phyloP scores from a whole-genome alignment of 805 yeast genomes.

The Ogataea paraovalis region DNA sequence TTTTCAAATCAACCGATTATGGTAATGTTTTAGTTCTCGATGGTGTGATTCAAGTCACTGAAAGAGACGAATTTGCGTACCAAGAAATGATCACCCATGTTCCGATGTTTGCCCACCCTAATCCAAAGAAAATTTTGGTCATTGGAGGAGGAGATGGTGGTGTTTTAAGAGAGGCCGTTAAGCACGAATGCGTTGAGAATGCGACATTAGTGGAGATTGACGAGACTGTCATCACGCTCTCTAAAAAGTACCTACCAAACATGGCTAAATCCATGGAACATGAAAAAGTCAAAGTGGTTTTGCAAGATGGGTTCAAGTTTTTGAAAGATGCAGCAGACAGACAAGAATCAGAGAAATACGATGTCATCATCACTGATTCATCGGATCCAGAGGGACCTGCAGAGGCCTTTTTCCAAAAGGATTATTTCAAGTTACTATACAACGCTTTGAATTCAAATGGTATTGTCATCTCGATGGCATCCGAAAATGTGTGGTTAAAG shows the following conservation, averaged over 20 bases:
- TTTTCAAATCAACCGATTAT: conserved; percentile 87
- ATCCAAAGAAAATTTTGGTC: conserved; percentile 89
- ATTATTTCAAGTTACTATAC: conserved; percentile 65
- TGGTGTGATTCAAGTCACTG: conserved; percentile 93
- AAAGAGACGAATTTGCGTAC: conserved; percentile 94
- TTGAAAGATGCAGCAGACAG: conserved; percentile 48
- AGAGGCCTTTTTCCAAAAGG: conserved; percentile 75
- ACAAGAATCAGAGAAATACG: conserved; percentile 48
- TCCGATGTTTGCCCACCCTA: conserved; percentile 88
- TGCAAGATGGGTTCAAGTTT: conserved; percentile 98
- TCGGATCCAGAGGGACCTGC: conserved; percentile 96
- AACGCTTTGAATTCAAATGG: conserved; percentile 45
- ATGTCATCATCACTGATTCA: conserved; percentile 86
- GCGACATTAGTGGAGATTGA: conserved; percentile 94
- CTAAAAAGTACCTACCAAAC: conserved; percentile 83
- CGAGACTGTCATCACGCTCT: conserved; percentile 82
- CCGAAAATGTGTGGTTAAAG: conserved; percentile 77
- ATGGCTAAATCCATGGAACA: conserved; percentile 81
- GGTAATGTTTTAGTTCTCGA: conserved; percentile 95
- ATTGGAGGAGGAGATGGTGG: conserved; percentile 99
- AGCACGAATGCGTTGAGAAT: conserved; percentile 81
- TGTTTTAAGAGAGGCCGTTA: conserved; percentile 89
- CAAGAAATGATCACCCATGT: conserved; percentile 98
- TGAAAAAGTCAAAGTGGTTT: conserved; percentile 85
- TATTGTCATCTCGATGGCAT: conserved; percentile 71